Base-by-base conservation (phyloP, 306 rosid genomes). In the Lotus japonicus region DNA sequence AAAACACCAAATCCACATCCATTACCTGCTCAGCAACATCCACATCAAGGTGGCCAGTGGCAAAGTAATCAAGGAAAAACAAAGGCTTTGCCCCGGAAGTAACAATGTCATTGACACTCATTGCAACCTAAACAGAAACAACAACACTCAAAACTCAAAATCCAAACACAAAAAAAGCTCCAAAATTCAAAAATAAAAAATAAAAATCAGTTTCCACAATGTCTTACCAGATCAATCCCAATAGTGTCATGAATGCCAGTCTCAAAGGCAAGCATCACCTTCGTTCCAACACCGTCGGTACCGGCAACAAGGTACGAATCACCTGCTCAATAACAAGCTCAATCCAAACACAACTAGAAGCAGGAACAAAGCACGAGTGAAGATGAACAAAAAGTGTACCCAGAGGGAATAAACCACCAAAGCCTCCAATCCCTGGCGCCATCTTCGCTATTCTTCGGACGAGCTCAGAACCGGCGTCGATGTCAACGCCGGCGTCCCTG, bases 11-110 rank as follows among this genome's bases (percentile, higher is more conserved):
- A 33, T 14, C 61, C 28, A 35, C 56, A 72, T 11, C 21, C 3
- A 58, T 31, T 66, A 88, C 99, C 95, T 90, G 83, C 64, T 88
- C 97, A 58, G 97, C 99, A 77, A 86, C 88, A 19, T 94, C 99
- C 39, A 94, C 97, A 46, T 90, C 90, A 54, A 90, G 97, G 71
- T 74, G 89, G 44, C 99, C 88, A 12, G 96, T 88, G 16, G 99
- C 97, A 70, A 81, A 94, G 82, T 94, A 94, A 84, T 94, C 98
- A 21, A 88, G 98, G 79, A 94, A 94, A 79, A 94, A 94, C 45
- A 90, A 53, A 13, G 97, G 97, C 83, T 90, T 94, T n/a, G 99
- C 99, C 58, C 99, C 96, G 17, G 97, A 90, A 58, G 97, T 94
- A 75, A 94, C 84, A 48, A 90, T 90, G 76, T 94, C 96, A 77